Evolutionary conservation across 1,284 basidiomycete genomes (phyloP).

Genomic region (Naganishia albida): DNA sequence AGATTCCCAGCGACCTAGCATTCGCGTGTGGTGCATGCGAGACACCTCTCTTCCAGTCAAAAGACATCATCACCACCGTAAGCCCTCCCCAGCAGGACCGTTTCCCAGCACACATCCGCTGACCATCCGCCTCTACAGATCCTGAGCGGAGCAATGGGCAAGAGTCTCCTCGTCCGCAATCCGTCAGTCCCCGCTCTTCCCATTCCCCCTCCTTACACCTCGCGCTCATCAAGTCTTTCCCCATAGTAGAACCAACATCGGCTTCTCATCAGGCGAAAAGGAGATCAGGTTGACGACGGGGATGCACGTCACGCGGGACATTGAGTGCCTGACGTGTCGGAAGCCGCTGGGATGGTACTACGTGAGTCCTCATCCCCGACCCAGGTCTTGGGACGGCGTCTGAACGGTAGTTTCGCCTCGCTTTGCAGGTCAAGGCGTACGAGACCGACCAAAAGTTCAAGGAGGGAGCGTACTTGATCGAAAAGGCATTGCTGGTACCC

Average conservation of each 20-base stretch:
- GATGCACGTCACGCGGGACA: constrained; percentile 23
- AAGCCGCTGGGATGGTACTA: constrained; percentile 29
- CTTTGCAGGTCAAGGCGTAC: constrained; percentile 21
- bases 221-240: background rate
- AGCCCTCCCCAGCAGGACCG: background rate
- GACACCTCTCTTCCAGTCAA: constrained; percentile 23
- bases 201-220: background rate
- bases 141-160: constrained; percentile 25
- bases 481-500: constrained; percentile 22
- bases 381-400: background rate
- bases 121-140: constrained; percentile 1
- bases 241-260: constrained; percentile 22
- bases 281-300: constrained; percentile 24
- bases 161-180: constrained; percentile 19
- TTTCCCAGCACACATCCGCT: background rate
- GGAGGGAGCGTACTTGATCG: constrained; percentile 26
- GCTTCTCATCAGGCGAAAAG: constrained; percentile 21
- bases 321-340: constrained; percentile 23
- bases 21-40: constrained; percentile 25
- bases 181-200: constrained; percentile 13
- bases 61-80: constrained; percentile 28
- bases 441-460: constrained; percentile 26
- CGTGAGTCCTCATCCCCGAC: background rate
- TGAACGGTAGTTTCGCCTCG: background rate
- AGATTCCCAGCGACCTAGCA: background rate